A percentile compares a stretch with the other conserved stretches of the same genome.
Conservation (phyloP, 495 filamentous ascomycete species). For the Neurospora intermedia region DNA sequence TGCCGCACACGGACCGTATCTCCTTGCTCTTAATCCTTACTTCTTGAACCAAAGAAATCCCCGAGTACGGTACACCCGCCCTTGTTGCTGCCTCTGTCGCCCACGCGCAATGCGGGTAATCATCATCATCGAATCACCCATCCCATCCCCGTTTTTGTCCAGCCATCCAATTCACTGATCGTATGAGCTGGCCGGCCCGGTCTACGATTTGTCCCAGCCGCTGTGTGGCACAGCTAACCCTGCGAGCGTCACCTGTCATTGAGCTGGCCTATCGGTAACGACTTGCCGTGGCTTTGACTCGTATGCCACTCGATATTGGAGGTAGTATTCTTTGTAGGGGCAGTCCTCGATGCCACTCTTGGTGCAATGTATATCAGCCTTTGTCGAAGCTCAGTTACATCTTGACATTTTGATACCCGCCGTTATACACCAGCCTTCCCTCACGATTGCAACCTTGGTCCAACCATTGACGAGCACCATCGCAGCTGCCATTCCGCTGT, state of each 20-base stretch:
- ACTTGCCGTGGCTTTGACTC: not conserved
- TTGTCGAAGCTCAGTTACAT: not conserved
- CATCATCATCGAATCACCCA: not conserved
- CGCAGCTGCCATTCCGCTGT: not conserved
- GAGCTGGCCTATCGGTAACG: not conserved
- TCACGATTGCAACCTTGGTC: not conserved
- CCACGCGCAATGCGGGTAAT: not conserved
- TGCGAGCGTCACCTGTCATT: not conserved
- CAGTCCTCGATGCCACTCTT: not conserved
- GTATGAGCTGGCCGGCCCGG: not conserved
- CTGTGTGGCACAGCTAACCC: not conserved
- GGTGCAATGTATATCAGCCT: not conserved
- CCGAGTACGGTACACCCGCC: not conserved
- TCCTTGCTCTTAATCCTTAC: not conserved
- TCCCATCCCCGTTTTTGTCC: not conserved
- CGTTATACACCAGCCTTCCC: not conserved
- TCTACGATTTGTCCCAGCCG: not conserved
- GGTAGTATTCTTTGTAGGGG: not conserved
- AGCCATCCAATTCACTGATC: not conserved
- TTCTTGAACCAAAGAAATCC: not conserved
- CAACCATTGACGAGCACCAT: not conserved
- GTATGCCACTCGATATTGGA: not conserved
- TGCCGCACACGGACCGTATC: not conserved
- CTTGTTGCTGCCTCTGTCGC: not conserved
- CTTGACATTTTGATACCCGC: not conserved